Base-by-base conservation (phyloP, 1,139 yeast genomes). In the Spathaspora jeffriesii region DNA sequence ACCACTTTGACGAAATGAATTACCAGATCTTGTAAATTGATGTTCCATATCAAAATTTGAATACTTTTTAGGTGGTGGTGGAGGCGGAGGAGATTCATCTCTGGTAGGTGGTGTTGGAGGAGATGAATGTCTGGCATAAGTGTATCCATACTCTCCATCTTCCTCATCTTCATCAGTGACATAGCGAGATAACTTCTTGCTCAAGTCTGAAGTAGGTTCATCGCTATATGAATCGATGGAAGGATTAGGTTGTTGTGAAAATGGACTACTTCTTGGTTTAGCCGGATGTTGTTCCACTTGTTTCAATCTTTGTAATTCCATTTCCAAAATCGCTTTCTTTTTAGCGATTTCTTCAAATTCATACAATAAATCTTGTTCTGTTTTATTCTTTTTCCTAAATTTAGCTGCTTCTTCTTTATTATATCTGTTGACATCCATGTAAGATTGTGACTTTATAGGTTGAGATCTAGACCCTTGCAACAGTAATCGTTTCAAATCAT, bases 21-120 rank as follows among this genome's bases (percentile, higher is more conserved):
- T 28, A n/a, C 7, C 21, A 20, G 41, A 22, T 15, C 41, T 22
- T 2, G 34, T 21, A 18, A 38, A 43, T 30, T 40, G 22, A 10
- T 31, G 42, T 20, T 32, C 39, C 11, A 20, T 17, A 8, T 32
- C 48, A 13, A 42, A 30, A 15, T 32, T 42, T 23, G 44, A 49
- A 52, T 69, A 77, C n/a, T n/a, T n/a, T 48, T 70, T 73, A 34
- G 78, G 77, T 3, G 83, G 83, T 1, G 81, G 82, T 0, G 85
- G 85, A 1, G 85, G 83, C 8, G 83, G 76, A 2, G 75, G 67
- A 5, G 70, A 62, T 23, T 47, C 53, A 13, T 46, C 51, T 14
- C 52, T 47, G 1, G 53, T 49, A 23, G 45, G 38, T 14, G 31
- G 42, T 17, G 18, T 18, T 9, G 38, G 38, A 3, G 38, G 38